phyloP scores from a whole-genome alignment of 164 flowering plant species.

The Stephania cephalantha region DNA sequence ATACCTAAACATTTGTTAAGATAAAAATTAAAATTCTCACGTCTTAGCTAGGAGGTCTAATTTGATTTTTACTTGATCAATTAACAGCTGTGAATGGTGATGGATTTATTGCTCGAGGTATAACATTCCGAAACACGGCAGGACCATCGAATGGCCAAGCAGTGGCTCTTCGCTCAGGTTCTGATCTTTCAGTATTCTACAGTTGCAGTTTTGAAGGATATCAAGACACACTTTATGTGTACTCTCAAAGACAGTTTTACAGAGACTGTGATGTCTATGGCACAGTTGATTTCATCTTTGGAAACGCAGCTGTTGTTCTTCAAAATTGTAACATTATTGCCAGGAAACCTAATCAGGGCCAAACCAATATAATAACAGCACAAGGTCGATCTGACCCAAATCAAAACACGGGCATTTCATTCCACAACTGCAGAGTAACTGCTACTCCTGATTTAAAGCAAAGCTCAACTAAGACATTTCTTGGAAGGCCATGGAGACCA shows the following conservation, averaged over 20 bases:
- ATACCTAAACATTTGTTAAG: neutral
- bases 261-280: constrained; percentile 62
- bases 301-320: constrained; percentile 63
- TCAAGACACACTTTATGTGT: constrained; percentile 73
- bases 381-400: constrained; percentile 64
- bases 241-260: constrained; percentile 61
- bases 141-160: constrained; percentile 57
- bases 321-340: constrained; percentile 58
- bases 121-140: constrained; percentile 61
- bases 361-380: constrained; percentile 58
- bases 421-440: constrained; percentile 42
- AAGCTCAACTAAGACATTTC: constrained; percentile 16
- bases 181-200: constrained; percentile 64
- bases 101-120: constrained; percentile 37
- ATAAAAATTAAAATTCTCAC: too few relatives aligned
- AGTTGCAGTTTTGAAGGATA: constrained; percentile 61
- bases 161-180: constrained; percentile 59
- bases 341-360: constrained; percentile 32
- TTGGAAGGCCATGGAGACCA: constrained; percentile 41
- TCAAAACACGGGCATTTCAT: constrained; percentile 63
- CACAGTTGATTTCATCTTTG: constrained; percentile 70
- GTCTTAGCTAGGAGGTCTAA: neutral
- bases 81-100: constrained; percentile 23
- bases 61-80: neutral
- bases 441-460: constrained; percentile 43